phyloP scores from a whole-genome alignment of 2,329 filamentous ascomycete genomes.

The Alternaria brassicicola region DNA sequence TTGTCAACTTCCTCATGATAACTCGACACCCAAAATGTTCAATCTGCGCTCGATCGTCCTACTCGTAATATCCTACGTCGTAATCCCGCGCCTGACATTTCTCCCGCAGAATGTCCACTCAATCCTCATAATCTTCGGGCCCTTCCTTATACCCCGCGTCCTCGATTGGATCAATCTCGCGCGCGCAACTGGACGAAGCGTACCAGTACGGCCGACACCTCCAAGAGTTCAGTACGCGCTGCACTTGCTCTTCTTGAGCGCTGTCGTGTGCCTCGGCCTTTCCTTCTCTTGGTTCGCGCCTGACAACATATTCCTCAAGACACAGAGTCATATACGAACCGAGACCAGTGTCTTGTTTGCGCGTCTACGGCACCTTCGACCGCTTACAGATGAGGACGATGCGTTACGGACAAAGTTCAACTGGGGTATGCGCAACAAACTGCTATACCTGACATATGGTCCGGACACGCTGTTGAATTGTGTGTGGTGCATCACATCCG shows the following conservation, averaged over 20 bases:
- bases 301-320: conserved; percentile 80
- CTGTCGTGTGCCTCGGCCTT: conserved; percentile 61
- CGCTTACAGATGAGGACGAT: conserved; percentile 66
- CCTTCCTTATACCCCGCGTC: conserved; percentile 71
- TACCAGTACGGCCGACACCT: conserved; percentile 64
- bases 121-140: conserved; percentile 65
- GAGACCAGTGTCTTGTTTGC: conserved; percentile 84
- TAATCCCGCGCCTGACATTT: conserved; percentile 48
- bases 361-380: conserved; percentile 68
- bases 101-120: conserved; percentile 42
- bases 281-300: conserved; percentile 72
- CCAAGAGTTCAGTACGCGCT: conserved; percentile 62
- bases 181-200: conserved; percentile 47
- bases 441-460: conserved; percentile 85
- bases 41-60: conserved; percentile 41
- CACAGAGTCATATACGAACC: conserved; percentile 81
- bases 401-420: conserved; percentile 69
- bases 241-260: conserved; percentile 63
- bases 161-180: conserved; percentile 68
- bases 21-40: conserved; percentile 34
- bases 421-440: conserved; percentile 66
- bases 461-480: conserved; percentile 75
- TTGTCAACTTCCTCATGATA: conserved; percentile 12
- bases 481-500: conserved; percentile 73
- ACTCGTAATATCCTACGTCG: conserved; percentile 42